Base-by-base conservation (phyloP, 768 basidiomycete species). In the Phlebiopsis gigantea region DNA sequence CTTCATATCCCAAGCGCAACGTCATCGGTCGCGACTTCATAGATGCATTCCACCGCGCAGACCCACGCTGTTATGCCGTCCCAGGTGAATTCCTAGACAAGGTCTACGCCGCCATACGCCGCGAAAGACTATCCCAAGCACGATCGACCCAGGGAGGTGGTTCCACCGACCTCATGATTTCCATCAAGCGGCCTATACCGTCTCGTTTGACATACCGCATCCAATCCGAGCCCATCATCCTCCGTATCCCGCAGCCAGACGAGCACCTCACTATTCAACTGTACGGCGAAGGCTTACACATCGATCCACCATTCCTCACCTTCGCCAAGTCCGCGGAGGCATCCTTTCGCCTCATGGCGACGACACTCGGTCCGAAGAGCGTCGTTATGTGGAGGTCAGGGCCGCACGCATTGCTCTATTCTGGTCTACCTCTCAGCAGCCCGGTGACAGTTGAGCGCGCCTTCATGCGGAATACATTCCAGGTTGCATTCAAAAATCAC, bases 381-480 rank as follows among this genome's bases (percentile, higher is more conserved):
- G 82, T 98, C 67, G 78, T 93, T 46, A 86, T 98, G 79, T 79
- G 86, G 68, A 83, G 93, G 46, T 80, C 85, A 45, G 94, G 97
- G 1, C 77, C 83, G 21, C 93, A 93, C 69, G 92, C 95, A 2
- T 77, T 87, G 45, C 77, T 83, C 55, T 98, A 98, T 68, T 74
- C 84, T 1, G 88, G 90, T 26, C 75, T 98, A 29, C 89, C 93
- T 15, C 75, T 88, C 54, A 92, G 87, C 68, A 86, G 81, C 62
- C 77, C 84, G 5, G 76, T 98, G 63, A 77, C 81, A 21, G 85
- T 96, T 58, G 93, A 96, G 67, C 87, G 93, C 19, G 86, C 92
- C 0, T 98, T 98, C 74, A 98, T 98, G 96, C 83, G 87, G 57
- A 90, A 98, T 68, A 97, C 95, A 0, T 95, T 98, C 79, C 92